Conservation (phyloP, 78 protist species). For the Dictyostelium capitatum region DNA sequence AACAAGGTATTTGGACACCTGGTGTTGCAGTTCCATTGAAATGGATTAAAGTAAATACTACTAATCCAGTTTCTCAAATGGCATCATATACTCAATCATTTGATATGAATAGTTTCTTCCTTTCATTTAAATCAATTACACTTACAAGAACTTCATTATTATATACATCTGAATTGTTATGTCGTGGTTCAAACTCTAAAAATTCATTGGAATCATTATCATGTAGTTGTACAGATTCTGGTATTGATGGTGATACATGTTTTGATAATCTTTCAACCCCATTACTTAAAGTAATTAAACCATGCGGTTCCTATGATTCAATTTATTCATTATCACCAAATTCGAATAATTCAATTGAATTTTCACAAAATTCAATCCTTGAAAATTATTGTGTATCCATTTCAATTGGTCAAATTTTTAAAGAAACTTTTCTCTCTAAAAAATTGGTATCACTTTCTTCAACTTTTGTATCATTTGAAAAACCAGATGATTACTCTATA, state of each 20-base stretch:
- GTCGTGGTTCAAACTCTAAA: conserved; percentile 31
- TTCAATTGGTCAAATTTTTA: conserved; percentile 15
- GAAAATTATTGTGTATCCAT: conserved; percentile 11
- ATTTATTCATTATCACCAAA: background rate
- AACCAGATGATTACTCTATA: conserved; percentile 42
- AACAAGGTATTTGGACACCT: conserved; percentile 13
- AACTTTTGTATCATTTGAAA: conserved; percentile 16
- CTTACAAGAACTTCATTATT: background rate
- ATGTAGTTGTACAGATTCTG: conserved; percentile 20
- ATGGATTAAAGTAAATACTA: conserved; percentile 3
- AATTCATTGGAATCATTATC: conserved; percentile 1
- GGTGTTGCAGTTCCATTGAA: background rate
- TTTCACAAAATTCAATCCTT: background rate
- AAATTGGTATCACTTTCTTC: conserved; percentile 14
- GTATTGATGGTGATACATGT: background rate
- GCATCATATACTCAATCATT: background rate
- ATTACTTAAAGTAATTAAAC: background rate
- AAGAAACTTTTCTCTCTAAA: conserved; percentile 23
- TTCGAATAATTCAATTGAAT: background rate
- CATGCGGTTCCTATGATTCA: conserved; percentile 11
- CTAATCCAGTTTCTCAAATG: background rate
- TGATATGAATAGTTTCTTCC: background rate
- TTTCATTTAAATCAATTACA: background rate
- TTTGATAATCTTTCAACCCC: background rate
- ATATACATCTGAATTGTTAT: conserved; percentile 27